Base-by-base conservation (phyloP, 2,329 filamentous ascomycete genomes). In the Dichotomopilus funicola region DNA sequence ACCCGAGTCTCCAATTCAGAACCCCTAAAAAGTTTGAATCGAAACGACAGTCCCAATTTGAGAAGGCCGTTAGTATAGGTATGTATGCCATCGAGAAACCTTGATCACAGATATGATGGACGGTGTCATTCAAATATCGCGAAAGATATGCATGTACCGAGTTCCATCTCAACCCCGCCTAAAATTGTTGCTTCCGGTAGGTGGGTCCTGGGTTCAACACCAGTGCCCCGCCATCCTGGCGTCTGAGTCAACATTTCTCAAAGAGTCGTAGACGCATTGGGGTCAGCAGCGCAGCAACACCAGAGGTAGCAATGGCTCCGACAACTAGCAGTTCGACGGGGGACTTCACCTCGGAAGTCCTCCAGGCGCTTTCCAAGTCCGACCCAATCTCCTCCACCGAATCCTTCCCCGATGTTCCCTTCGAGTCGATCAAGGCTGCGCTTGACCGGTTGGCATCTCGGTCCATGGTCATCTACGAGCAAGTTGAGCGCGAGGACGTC, bases 381-480 rank as follows among this genome's bases (percentile, higher is more conserved):
- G 81, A 85, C 63, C 79, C 86, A 46, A 74, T 91, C 62, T 74
- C 86, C 64, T 89, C 88, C 52, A 76, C 77, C 66, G 81, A 89
- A 65, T 78, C 79, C 66, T 91, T 91, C 75, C 83, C 88, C 63
- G 70, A 79, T 63, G 73, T 78, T 65, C 77, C 82, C 66, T 87
- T 86, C 66, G 76, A 80, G 59, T 80, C 83, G 57, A 75, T 96
- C 68, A 97, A 96, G 76, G 87, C 88, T 61, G 89, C 90, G 35
- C 79, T 97, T 61, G 94, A 97, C 74, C 83, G 91, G 63, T 81
- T 99, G 52, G 80, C 79, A 35, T 94, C 89, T 57, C 83, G 92
- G 64, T 86, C 85, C 50, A 96, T 96, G 90, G 78, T 97, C 61
- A 78, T 80, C 62, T 96, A 96, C 73, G 84, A 95, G 65, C 87